Base-by-base conservation (phyloP, 176 grass and related monocot genomes). In the Phoenix roebelenii region DNA sequence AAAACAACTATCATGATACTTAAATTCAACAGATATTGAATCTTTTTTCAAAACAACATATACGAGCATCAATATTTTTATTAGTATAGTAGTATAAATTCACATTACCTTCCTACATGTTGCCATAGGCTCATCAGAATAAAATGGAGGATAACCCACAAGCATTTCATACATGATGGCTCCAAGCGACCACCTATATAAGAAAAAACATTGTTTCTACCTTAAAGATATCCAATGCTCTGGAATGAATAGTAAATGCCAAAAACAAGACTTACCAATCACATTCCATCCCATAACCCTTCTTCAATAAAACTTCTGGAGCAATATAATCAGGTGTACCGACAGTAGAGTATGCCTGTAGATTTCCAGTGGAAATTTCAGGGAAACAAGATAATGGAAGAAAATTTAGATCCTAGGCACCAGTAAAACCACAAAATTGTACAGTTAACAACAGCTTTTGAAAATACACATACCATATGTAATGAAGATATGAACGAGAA, bases 151-250 rank as follows among this genome's bases (percentile, higher is more conserved):
- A 83, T 98, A 98, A 20, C 87, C 93, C 58, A 98, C 84, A 63
- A 98, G 72, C 93, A 92, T 92, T 85, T 98, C 93, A 25, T 92
- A 92, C 93, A 98, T 92, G 69, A 98, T 98, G 71, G 93, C 84
- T 61, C 93, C 93, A 65, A 98, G 84, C 25, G 93, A 98, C 93
- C 93, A 98, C 93, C 93, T 98, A 73, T 5, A 74, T 16, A 73
- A 79, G 16, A 55, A 35, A 55, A 57, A 58, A 17, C 24, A 61
- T 23, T 48, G 14, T 54, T 58, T 65, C 48, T 44, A 65, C 7
- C 39, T 72, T 62, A 19, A 62, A 49, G 50, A 52, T 16, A 59
- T 54, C 69, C 60, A 17, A 72, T 30, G 72, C 70, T 49, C 62
- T 79, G 20, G 9, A 75, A 60, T 23, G 49, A 10, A 68, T 60